phyloP scores from a whole-genome alignment of 106 monocot genomes.

The Dactylorhiza incarnata region DNA sequence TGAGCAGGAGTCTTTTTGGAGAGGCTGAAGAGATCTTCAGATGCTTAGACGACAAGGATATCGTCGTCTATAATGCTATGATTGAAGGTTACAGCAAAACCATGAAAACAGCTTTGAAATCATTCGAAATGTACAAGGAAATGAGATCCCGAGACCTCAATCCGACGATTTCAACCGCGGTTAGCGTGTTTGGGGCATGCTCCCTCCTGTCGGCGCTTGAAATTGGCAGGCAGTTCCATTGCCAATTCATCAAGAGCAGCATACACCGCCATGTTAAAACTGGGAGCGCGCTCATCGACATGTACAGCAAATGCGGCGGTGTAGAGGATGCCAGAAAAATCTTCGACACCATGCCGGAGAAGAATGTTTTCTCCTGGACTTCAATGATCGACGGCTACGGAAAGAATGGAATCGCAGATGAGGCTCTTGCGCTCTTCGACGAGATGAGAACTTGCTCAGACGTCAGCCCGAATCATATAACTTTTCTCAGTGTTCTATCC shows the following conservation, averaged over 20 bases:
- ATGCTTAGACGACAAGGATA: conserved; percentile 42
- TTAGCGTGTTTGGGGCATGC: conserved; percentile 82
- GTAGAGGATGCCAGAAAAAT: conserved; percentile 47
- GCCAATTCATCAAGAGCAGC: conserved; percentile 47
- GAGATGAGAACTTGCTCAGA: conserved; percentile 29
- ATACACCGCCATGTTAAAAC: conserved; percentile 46
- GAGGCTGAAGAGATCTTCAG: conserved; percentile 71
- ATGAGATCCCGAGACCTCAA: conserved; percentile 37
- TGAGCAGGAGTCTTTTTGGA: conserved; percentile 39
- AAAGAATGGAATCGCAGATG: conserved; percentile 59
- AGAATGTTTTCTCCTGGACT: conserved; percentile 88
- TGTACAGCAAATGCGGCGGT: conserved; percentile 80
- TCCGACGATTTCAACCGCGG: conserved; percentile 65
- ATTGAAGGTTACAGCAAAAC: conserved; percentile 80
- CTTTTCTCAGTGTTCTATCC: conserved; percentile 68
- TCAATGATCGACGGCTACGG: conserved; percentile 98
- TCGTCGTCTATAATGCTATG: conserved; percentile 86
- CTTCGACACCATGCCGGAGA: conserved; percentile 55
- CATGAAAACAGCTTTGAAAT: conserved; percentile 31
- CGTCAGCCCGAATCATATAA: conserved; percentile 62
- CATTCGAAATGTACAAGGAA: conserved; percentile 53
- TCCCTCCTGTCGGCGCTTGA: conserved; percentile 56
- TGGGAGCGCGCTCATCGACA: conserved; percentile 76
- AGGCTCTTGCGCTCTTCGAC: conserved; percentile 57
- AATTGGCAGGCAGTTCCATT: conserved; percentile 72